These are phyloP conservation scores for Mycena filopes DNA, from an alignment of 768 basidiomycete species.

Conservation along the genomic window DNA sequence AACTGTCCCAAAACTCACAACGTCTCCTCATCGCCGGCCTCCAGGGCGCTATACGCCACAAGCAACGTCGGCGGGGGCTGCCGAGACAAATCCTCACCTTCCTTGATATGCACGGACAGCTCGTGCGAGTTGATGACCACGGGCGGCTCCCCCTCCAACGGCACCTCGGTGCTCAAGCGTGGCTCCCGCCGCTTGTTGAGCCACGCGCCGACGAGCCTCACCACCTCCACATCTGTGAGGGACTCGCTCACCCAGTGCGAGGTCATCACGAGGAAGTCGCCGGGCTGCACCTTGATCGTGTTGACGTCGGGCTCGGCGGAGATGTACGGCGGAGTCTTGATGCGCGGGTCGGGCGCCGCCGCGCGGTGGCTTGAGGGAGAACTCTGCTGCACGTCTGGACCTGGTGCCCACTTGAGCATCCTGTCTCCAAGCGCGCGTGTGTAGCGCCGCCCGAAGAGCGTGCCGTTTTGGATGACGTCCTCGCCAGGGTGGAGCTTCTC, in stretches of 20 bases:
- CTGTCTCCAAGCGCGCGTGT: conserved; percentile 58
- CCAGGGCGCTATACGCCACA: no score
- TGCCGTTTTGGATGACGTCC: conserved; percentile 40
- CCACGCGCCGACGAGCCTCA: conserved; percentile 59
- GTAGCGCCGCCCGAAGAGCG: conserved; percentile 43
- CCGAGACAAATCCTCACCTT: conserved; percentile 45
- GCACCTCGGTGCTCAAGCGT: background rate
- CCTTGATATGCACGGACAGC: conserved; percentile 44
- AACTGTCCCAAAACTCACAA: conserved; percentile 38
- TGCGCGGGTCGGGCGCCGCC: conserved; percentile 29
- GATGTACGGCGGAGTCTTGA: conserved; percentile 32
- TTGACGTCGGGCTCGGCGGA: conserved; percentile 46
- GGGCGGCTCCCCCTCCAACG: conserved; percentile 28
- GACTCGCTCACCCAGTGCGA: conserved; percentile 68
- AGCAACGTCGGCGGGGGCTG: background rate
- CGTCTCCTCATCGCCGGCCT: conserved; percentile 32
- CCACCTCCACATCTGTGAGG: conserved; percentile 63
- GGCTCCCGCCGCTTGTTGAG: conserved; percentile 28
- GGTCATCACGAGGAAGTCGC: conserved; percentile 67
- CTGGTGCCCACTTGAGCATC: conserved; percentile 51
- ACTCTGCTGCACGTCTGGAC: conserved; percentile 50
- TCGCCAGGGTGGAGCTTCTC: conserved; percentile 34
- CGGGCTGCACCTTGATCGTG: conserved; percentile 45
- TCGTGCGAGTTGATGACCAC: conserved; percentile 34
- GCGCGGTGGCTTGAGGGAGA: conserved; percentile 49